Base-by-base conservation (phyloP, 495 filamentous ascomycete species). In the Talaromyces borbonicus region DNA sequence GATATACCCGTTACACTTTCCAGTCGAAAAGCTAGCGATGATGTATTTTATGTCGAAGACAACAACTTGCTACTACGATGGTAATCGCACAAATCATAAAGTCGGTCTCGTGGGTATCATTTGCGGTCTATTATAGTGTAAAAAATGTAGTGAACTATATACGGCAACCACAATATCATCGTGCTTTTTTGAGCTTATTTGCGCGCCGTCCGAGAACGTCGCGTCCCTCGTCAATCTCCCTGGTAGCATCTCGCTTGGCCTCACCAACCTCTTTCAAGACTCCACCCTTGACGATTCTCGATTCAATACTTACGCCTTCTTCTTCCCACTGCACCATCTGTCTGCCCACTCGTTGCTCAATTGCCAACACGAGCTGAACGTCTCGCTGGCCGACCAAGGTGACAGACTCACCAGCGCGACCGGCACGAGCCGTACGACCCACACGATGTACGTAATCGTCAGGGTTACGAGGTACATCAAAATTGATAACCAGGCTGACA, bases 361-460 rank as follows among this genome's bases (percentile, higher is more conserved):
- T 95, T 5, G 84, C 85, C 38, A 89, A 69, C 14, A 97, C 77
- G 5, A 96, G 72, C 51, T 84, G 75, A 2, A 96, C 87, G 59
- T 97, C 92, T 47, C 89, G 70, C 72, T 96, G 90, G 19, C 90
- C 92, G 2, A 99, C 80, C 47, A 99, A 74, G 11, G 88, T 95
- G 12, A 96, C 80, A 2, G 83, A 80, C 47, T 87, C 81, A 56
- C 92, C 92, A 20, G 62, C 67, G 33, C 85, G 74, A 0, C 93
- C 92, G 5, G 92, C 92, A 72, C 92, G 78, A 6, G 93, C 92
- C 8, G 92, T 99, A 55, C 92, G 83, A 56, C 92, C 92, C 44
- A 95, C 90, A 16, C 92, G 83, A 64, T 99, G 92, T 49, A 99
- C 87, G 54, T 97, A 99, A 60, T 95, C 93, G 59, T 96, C 92